A percentile compares a stretch with the other conserved stretches of the same genome.
phyloP scores from a whole-genome alignment of 2,329 filamentous ascomycete species.

The Epichloe hybrida region DNA sequence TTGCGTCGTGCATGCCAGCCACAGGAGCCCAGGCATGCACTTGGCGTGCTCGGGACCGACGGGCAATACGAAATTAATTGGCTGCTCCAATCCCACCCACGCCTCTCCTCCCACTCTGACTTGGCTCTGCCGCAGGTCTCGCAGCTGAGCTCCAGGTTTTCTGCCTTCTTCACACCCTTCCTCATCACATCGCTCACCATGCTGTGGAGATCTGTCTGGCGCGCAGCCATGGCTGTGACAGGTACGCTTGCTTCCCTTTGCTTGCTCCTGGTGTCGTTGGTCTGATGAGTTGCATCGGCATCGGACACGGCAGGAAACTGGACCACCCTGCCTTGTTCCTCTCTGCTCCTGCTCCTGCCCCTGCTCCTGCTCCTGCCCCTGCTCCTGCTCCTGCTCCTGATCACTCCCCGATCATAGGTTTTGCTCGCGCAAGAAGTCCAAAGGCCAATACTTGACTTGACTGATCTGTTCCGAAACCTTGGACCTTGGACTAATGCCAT shows the following conservation, averaged over 20 bases:
- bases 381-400: neutral
- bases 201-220: constrained; percentile 18
- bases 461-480: neutral
- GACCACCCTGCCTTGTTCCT: no score
- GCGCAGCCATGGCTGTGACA: constrained; percentile 14
- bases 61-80: neutral
- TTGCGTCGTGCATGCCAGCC: neutral
- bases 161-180: neutral
- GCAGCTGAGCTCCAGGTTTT: neutral
- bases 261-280: neutral
- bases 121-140: neutral
- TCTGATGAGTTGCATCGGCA: neutral
- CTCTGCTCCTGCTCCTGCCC: no score
- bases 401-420: no score
- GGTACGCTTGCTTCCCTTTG: constrained; percentile 10
- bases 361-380: neutral
- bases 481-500: neutral
- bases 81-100: neutral
- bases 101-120: no score
- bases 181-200: constrained; percentile 7
- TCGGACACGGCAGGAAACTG: neutral
- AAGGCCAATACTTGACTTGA: neutral
- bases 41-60: neutral
- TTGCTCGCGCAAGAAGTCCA: neutral
- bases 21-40: neutral